These are phyloP conservation scores for Quercus tomentella DNA, from an alignment of 331 rosid species.

Conservation along the genomic window DNA sequence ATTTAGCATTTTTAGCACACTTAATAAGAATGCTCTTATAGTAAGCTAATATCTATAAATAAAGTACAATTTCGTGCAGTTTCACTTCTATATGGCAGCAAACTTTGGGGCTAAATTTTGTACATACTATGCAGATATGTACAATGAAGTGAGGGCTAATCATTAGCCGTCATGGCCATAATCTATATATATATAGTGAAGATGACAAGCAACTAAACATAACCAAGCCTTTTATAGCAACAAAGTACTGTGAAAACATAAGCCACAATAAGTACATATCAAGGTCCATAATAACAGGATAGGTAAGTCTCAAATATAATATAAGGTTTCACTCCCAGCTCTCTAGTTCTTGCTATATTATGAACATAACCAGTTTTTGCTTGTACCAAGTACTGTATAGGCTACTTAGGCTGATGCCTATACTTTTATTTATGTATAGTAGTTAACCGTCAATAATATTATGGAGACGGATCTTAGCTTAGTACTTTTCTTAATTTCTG, in stretches of 20 bases:
- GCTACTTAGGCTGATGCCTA: not conserved
- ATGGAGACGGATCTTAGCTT: too few species aligned
- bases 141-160: too few species aligned
- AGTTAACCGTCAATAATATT: not conserved
- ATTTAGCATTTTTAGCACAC: too few species aligned
- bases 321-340: not conserved
- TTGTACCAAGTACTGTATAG: not conserved
- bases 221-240: slow-evolving; percentile 9
- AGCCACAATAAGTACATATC: not conserved
- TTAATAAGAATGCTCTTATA: too few species aligned
- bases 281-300: not conserved
- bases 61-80: too few species aligned
- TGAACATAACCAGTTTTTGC: slow-evolving; percentile 5
- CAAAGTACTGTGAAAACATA: not conserved
- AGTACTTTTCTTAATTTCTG: not conserved
- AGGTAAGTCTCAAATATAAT: not conserved
- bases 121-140: too few species aligned
- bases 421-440: not conserved
- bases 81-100: too few species aligned
- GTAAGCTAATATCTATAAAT: too few species aligned
- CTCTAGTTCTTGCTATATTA: not conserved
- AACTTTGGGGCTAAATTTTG: too few species aligned
- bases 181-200: too few species aligned
- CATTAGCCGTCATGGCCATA: too few species aligned
- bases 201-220: not conserved